Evolutionary conservation across 139 green algal species (phyloP).

Genomic region (Limnomonas spitsbergensis): DNA sequence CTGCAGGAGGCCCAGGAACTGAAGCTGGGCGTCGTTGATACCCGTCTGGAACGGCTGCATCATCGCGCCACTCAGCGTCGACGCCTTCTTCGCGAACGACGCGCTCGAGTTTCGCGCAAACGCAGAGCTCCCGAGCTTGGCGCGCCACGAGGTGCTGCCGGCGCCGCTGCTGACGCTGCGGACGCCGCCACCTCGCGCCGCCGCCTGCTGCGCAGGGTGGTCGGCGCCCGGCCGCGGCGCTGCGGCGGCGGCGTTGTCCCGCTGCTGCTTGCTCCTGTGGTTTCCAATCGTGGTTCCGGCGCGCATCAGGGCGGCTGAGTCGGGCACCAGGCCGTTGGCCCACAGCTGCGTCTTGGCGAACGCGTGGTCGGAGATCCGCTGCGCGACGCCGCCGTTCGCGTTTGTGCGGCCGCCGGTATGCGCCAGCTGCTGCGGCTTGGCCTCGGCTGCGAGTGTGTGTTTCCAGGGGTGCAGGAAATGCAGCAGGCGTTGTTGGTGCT

Average conservation of each 20-base stretch:
- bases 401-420: background rate
- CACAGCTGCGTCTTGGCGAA: slow-evolving; percentile 1
- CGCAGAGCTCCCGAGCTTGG: background rate
- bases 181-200: background rate
- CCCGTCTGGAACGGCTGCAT: background rate
- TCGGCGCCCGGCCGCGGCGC: background rate
- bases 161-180: background rate
- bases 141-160: background rate
- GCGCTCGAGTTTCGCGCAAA: background rate
- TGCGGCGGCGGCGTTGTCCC: background rate
- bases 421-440: background rate
- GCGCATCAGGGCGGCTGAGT: background rate
- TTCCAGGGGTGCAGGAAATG: background rate
- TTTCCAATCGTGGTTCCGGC: background rate
- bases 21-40: background rate
- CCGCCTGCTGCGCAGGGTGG: background rate
- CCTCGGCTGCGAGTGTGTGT: background rate
- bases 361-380: background rate
- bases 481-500: too few species aligned
- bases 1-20: background rate
- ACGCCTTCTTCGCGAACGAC: background rate
- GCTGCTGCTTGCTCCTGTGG: too few species aligned
- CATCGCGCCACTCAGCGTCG: background rate
- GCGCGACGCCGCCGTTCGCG: background rate
- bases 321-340: background rate